These are phyloP conservation scores for Aspergillus sp. DNA, from an alignment of 2,329 filamentous ascomycete species.

Conservation along the genomic window DNA sequence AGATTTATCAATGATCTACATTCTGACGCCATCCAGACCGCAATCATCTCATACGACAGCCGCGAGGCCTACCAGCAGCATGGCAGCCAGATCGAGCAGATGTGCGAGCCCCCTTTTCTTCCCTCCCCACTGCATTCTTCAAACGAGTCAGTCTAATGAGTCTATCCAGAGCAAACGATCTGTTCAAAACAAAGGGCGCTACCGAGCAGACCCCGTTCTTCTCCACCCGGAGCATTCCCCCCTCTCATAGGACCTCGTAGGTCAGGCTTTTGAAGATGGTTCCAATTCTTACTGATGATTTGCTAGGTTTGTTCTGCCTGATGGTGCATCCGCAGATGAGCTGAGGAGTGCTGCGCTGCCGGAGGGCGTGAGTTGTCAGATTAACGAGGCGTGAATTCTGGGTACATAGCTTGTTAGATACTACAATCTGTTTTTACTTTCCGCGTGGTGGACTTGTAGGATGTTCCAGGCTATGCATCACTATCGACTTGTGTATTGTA, in stretches of 20 bases:
- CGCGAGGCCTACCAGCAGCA: conserved; percentile 16
- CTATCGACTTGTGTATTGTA: too few relatives aligned
- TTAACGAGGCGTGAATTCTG: not conserved
- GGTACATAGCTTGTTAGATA: too few relatives aligned
- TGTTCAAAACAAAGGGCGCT: conserved; percentile 14
- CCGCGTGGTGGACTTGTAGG: too few relatives aligned
- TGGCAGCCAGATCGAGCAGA: conserved; percentile 13
- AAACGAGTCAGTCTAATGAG: not conserved
- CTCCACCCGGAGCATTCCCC: conserved; percentile 17
- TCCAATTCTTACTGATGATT: not conserved
- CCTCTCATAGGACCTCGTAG: conserved; percentile 18
- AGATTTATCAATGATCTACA: not conserved
- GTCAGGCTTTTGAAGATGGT: not conserved
- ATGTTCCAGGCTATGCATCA: too few relatives aligned
- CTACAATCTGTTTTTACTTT: too few relatives aligned
- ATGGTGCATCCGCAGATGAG: conserved; percentile 11
- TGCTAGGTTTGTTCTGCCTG: conserved; percentile 13
- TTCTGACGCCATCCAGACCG: conserved; percentile 1
- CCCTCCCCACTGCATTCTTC: not conserved
- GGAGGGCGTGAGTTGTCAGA: conserved; percentile 11
- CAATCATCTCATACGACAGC: conserved; percentile 16
- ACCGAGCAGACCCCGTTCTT: conserved; percentile 15
- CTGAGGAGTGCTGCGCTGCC: conserved; percentile 13
- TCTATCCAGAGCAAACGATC: conserved; percentile 6
- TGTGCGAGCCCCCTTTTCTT: conserved; percentile 2